Evolutionary conservation across 108 stramenopile genomes (phyloP).

Genomic region (Parietichytrium sp.): DNA sequence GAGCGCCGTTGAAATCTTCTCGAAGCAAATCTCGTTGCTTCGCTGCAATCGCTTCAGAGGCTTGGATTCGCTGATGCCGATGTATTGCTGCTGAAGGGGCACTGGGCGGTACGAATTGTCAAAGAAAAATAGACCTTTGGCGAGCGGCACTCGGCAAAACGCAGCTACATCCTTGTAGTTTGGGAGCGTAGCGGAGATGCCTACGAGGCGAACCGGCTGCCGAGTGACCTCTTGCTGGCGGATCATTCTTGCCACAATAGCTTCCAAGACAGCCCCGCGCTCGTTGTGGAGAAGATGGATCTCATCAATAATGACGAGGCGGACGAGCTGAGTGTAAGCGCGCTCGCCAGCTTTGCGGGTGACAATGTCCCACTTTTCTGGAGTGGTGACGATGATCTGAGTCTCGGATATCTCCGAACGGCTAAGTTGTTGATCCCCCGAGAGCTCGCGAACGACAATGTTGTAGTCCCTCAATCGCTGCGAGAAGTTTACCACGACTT

Average conservation of each 20-base stretch:
- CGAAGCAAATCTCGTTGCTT: conserved; percentile 99
- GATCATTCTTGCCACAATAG: conserved; percentile 89
- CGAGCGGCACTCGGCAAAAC: conserved; percentile 92
- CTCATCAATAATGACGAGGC: conserved; percentile 96
- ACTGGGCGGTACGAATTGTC: conserved; percentile 97
- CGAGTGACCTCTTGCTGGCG: conserved; percentile 91
- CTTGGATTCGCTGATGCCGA: conserved; percentile 96
- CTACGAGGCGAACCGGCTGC: conserved; percentile 90
- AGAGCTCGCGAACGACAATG: conserved; percentile 87
- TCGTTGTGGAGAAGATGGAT: conserved; percentile 98
- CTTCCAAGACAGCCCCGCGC: conserved; percentile 96
- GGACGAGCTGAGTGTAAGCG: conserved; percentile 93
- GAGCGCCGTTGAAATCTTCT: conserved; percentile 80
- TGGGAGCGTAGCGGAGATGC: conserved; percentile 96
- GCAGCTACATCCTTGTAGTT: conserved; percentile 98
- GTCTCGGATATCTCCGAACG: conserved; percentile 93
- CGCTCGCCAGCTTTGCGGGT: conserved; percentile 98
- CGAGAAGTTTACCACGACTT: conserved; percentile 91
- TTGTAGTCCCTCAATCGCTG: conserved; percentile 81
- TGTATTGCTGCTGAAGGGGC: conserved; percentile 98
- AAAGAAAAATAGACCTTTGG: conserved; percentile 94
- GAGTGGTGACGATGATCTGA: conserved; percentile 96
- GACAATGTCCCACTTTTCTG: conserved; percentile 99
- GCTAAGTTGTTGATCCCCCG: conserved; percentile 94
- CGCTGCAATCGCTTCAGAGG: conserved; percentile 93